Evolutionary conservation across 768 basidiomycete species (phyloP).

Genomic region (Termitomyces titanicus): DNA sequence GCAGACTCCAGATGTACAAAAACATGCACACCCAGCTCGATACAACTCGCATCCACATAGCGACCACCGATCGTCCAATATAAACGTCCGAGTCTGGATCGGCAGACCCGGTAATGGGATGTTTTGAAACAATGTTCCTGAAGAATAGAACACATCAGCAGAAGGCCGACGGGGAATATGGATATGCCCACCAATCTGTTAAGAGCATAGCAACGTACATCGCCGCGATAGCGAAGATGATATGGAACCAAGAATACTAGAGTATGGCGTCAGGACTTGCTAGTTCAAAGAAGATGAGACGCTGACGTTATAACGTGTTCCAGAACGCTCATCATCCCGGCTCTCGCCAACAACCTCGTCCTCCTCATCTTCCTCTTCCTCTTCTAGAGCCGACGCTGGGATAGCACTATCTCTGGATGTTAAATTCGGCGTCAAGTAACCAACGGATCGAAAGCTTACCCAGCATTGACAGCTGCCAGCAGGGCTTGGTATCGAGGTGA

Average conservation of each 20-base stretch:
- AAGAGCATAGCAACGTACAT: slow-evolving; percentile 99
- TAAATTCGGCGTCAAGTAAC: background rate
- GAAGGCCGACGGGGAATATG: background rate
- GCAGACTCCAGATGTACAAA: slow-evolving; percentile 81
- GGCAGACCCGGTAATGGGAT: slow-evolving; percentile 38
- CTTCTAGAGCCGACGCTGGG: slow-evolving; percentile 87
- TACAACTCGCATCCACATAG: slow-evolving; percentile 99
- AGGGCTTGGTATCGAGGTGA: slow-evolving; percentile 91
- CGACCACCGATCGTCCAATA: slow-evolving; percentile 92
- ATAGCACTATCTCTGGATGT: slow-evolving; percentile 58
- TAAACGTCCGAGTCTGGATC: slow-evolving; percentile 73
- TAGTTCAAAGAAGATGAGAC: background rate
- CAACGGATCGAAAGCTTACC: slow-evolving; percentile 44
- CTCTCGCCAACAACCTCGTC: slow-evolving; percentile 72
- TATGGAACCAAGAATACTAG: slow-evolving; percentile 98
- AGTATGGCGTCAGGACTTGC: slow-evolving; percentile 1
- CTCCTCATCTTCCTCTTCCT: slow-evolving; percentile 73
- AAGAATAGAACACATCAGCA: background rate
- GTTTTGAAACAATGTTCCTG: slow-evolving; percentile 74
- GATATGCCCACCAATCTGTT: slow-evolving; percentile 83
- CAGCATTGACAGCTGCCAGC: slow-evolving; percentile 93
- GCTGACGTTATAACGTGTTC: slow-evolving; percentile 91
- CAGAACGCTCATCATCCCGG: slow-evolving; percentile 89
- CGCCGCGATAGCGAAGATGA: slow-evolving; percentile 92
- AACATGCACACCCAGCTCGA: slow-evolving; percentile 93